Evolutionary conservation across 805 yeast genomes (phyloP), one percentile per base, ranked within the genome.

Genomic region (Candida chauliodis): DNA sequence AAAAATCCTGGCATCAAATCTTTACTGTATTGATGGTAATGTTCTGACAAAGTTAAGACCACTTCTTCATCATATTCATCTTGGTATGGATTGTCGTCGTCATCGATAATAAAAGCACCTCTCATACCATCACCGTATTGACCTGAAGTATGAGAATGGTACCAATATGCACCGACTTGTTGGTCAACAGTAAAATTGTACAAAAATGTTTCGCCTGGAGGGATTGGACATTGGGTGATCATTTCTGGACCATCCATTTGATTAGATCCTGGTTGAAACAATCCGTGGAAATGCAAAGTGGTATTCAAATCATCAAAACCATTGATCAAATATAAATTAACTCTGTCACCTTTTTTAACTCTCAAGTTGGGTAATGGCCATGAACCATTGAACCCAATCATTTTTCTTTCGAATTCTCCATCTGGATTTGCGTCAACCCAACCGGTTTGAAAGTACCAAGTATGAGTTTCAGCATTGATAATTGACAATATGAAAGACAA

Each of bases 61-160:
- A 73, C 63, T 43, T 84, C 86, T 45, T 79, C 75, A 52, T 83
- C 91, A 43, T 69, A 82, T 9, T 68, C 60, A 31, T 31, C 34
- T 14, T 5, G 5, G 46, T 78, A 81, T 1, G 84, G 83, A 34
- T 41, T 48, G 41, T 81, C 86, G 33, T 48, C 57, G 35, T 53
- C 85, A 50, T 83, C 81, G 50, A 93, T 81, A 46, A 93, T 73
- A 47, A 91, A 75, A 14, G 76, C 66, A 53, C 82, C 93, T 66
- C 89, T 75, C 78, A 84, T 74, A 57, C 99, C 99, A 57, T 93
- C 98, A 61, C 91, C 89, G 53, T 89, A 90, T 63, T 90, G 95
- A 49, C 90, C 90, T 17, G 73, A 63, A 23, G 90, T 79, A 66
- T 91, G 99, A 23, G 98, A 87, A 63, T 91, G 99, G 72, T 91